Evolutionary conservation across 805 yeast genomes (phyloP).

Genomic region (Lipomyces chichibuensis): DNA sequence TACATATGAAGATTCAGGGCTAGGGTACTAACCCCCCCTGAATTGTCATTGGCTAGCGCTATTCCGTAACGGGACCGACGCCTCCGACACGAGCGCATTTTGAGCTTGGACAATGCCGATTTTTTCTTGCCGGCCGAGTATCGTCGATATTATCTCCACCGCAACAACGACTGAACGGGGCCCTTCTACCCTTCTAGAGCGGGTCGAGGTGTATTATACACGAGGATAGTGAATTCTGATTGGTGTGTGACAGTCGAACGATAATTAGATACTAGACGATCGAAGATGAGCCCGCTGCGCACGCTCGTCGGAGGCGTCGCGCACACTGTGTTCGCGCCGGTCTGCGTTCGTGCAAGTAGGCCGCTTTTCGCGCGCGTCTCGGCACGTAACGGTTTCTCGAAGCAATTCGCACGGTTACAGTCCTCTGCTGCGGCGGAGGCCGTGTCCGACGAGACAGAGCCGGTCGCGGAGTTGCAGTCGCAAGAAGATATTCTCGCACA

Average conservation of each 20-base stretch:
- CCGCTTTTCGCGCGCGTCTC: background rate
- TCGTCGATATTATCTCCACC: background rate
- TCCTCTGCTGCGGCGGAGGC: conserved; percentile 25
- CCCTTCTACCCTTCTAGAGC: background rate
- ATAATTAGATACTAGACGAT: background rate
- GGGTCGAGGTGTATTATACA: background rate
- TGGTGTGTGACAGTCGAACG: background rate
- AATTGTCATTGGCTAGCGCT: background rate
- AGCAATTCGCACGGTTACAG: conserved; percentile 39
- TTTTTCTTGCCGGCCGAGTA: background rate
- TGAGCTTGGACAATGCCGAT: background rate
- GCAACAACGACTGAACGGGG: background rate
- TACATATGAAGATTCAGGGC: background rate
- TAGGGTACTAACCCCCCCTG: background rate
- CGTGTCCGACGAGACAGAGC: conserved; percentile 5
- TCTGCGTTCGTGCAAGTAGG: background rate
- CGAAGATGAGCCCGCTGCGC: conserved; percentile 8
- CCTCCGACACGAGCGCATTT: background rate
- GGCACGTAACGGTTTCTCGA: background rate
- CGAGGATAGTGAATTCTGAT: background rate
- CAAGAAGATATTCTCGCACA: conserved; percentile 39
- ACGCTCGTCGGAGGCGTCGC: background rate
- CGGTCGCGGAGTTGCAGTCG: background rate
- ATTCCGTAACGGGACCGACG: background rate
- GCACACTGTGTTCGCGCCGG: background rate